A percentile compares a stretch with the other conserved stretches of the same genome.
Evolutionary conservation across 192 early-diverging fungal species (phyloP).

Genomic region (Jimgerdemannia flammicorona): DNA sequence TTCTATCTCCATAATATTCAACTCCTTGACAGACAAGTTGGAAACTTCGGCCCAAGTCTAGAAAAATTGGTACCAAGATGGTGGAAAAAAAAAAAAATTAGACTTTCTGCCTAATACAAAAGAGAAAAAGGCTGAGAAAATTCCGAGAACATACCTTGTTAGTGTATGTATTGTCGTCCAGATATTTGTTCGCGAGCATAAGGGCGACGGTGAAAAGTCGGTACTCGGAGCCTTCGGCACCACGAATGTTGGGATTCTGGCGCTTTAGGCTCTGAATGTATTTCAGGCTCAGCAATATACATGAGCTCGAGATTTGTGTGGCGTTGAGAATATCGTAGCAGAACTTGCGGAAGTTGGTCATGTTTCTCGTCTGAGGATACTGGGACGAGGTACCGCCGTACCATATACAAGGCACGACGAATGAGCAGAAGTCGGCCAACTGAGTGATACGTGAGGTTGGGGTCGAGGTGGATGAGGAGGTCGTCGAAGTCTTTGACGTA

Average conservation of each 20-base stretch:
- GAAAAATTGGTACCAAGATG: neutral
- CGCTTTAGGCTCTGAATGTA: conserved; percentile 58
- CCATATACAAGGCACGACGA: conserved; percentile 34
- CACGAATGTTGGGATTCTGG: conserved; percentile 52
- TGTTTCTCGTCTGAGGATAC: neutral
- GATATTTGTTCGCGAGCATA: conserved; percentile 81
- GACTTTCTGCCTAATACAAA: neutral
- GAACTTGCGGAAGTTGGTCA: conserved; percentile 39
- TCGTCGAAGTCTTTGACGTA: conserved; percentile 7
- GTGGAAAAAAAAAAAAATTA: neutral
- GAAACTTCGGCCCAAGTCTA: conserved; percentile 79
- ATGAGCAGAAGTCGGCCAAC: conserved; percentile 31
- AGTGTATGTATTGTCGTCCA: conserved; percentile 89
- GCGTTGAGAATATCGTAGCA: conserved; percentile 49
- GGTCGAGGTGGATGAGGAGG: conserved; percentile 1
- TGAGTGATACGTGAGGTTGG: conserved; percentile 11
- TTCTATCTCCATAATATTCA: conserved; percentile 88
- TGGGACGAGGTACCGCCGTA: conserved; percentile 1
- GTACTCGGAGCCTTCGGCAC: conserved; percentile 71
- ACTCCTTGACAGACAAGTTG: conserved; percentile 70
- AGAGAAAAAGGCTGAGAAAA: neutral
- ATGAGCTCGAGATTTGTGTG: conserved; percentile 59
- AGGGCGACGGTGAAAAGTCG: conserved; percentile 81
- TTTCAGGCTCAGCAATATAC: conserved; percentile 59
- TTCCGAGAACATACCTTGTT: conserved; percentile 44